Evolutionary conservation across 768 basidiomycete species (phyloP), one percentile per base, ranked within the genome.

Genomic region (Pleurotus sapidus): DNA sequence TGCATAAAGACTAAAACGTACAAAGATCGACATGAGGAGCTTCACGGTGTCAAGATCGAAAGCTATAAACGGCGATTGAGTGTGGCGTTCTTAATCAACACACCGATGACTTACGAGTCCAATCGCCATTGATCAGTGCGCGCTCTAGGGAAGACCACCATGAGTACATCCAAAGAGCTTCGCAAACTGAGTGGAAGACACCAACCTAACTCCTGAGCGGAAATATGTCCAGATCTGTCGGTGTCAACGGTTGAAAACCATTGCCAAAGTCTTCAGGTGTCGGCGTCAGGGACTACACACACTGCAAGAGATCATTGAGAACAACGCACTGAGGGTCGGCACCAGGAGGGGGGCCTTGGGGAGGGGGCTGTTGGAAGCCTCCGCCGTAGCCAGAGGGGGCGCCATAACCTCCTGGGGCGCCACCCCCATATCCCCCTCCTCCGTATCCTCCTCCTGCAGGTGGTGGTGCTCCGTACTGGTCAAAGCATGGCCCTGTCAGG

Each of bases 11-110:
- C 42, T 37, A 54, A 5, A 18, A 68, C 86, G 64, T 56, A 90
- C 90, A 69, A 94, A 93, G 60, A 93, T 83, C 23, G 78, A 77
- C 87, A 94, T 91, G 60, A 93, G 76, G 34, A 93, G 78, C 75
- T 91, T 92, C 69, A 93, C 88, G 23, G 92, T 93, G 64, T 93
- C 92, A 56, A 90, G 73, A 72, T 93, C 91, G 65, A 93, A 93
- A 4, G 86, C 90, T 91, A 55, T 47, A 56, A 30, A 39, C 55
- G 11, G 14, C 9, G 11, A 34, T 34, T 34, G 11, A 34, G 11
- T 34, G 30, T 34, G 30, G 30, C 30, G 30, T 34, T 3, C 30
- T 9, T 11, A 11, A 3, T 34, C 30, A 11, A 11, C 3, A 9
- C 9, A 34, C 30, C 9, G 9, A 11, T 18, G 20, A 77, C 91